Conservation (phyloP, 164 flowering plant species). For the Chimonanthus praecox region DNA sequence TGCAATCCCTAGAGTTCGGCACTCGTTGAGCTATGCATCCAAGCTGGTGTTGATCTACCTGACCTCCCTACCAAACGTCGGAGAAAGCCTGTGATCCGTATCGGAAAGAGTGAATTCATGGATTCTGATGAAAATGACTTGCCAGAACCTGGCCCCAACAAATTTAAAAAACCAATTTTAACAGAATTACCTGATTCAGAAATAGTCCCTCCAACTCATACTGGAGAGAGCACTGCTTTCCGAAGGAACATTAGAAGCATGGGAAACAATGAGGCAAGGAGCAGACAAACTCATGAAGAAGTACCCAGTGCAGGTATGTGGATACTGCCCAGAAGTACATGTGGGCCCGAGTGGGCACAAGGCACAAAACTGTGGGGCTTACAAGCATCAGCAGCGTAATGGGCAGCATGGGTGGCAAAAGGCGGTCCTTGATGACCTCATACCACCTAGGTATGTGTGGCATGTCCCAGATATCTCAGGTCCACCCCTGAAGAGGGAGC, state of each 20-base stretch:
- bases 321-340: conserved; percentile 95
- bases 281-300: conserved; percentile 72
- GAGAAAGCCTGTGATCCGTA: conserved; percentile 81
- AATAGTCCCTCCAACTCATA: conserved; percentile 38
- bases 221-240: conserved; percentile 56
- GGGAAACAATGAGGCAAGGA: conserved; percentile 82
- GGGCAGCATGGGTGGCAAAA: conserved; percentile 99
- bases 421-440: conserved; percentile 77
- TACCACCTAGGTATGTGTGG: conserved; percentile 93
- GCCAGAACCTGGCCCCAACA: conserved; percentile 44
- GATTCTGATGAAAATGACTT: conserved; percentile 95
- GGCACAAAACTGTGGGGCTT: conserved; percentile 93
- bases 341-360: conserved; percentile 87
- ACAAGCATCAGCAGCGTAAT: conserved; percentile 92
- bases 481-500: conserved; percentile 60
- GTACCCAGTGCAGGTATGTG: conserved; percentile 84
- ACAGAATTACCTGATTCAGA: conserved; percentile 56
- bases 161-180: conserved; percentile 28
- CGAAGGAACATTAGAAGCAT: conserved; percentile 70
- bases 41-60: conserved; percentile 88
- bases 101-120: conserved; percentile 61
- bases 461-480: conserved; percentile 77
- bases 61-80: conserved; percentile 86
- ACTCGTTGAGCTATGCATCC: conserved; percentile 88
- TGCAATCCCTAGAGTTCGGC: conserved; percentile 76